A percentile compares a stretch with the other conserved stretches of the same genome.
Evolutionary conservation across 805 yeast species (phyloP).

Genomic region (Cyberlindnera samutprakarnensis): DNA sequence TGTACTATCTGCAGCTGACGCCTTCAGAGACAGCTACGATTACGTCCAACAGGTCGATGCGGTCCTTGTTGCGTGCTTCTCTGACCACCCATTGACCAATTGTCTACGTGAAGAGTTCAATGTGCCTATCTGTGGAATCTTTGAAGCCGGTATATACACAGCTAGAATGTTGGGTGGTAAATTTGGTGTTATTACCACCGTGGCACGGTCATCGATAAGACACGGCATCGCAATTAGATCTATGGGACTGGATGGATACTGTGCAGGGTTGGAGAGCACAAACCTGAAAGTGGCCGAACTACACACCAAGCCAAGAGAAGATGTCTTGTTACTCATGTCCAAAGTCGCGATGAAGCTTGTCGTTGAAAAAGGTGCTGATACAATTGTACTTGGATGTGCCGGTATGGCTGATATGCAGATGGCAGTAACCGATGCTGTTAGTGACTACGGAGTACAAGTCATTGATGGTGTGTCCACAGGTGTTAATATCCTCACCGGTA

Average conservation of each 20-base stretch:
- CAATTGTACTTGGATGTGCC: slow-evolving; percentile 25
- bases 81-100: slow-evolving; percentile 28
- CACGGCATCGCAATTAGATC: slow-evolving; percentile 24
- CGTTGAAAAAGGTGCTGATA: slow-evolving; percentile 23
- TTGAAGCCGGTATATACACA: slow-evolving; percentile 28
- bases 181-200: slow-evolving; percentile 27
- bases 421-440: slow-evolving; percentile 18
- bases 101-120: slow-evolving; percentile 29
- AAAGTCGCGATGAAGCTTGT: slow-evolving; percentile 21
- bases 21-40: slow-evolving; percentile 24
- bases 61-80: slow-evolving; percentile 27
- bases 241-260: slow-evolving; percentile 23
- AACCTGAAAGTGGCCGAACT: slow-evolving; percentile 26
- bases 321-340: slow-evolving; percentile 22
- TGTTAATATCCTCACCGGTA: slow-evolving; percentile 16
- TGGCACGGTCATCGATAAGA: slow-evolving; percentile 24
- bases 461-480: slow-evolving; percentile 24
- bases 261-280: slow-evolving; percentile 28
- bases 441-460: slow-evolving; percentile 15
- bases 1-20: slow-evolving; percentile 26
- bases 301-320: slow-evolving; percentile 25
- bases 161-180: slow-evolving; percentile 27
- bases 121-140: slow-evolving; percentile 26
- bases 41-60: slow-evolving; percentile 24
- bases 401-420: slow-evolving; percentile 25